Evolutionary conservation across 306 rosid genomes (phyloP).

Genomic region (Senna siamea): DNA sequence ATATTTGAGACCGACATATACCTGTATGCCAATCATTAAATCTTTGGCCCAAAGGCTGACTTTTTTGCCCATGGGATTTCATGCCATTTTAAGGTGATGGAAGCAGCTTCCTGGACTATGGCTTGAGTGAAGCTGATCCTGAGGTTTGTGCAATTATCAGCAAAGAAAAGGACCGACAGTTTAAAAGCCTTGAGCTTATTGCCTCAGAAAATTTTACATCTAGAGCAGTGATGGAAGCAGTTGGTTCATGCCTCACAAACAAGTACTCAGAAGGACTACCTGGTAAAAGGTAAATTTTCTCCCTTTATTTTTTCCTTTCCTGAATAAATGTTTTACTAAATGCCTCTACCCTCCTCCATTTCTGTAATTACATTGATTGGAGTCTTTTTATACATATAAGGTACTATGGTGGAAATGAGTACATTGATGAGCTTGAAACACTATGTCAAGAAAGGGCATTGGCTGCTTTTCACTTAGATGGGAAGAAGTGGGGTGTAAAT

Average conservation of each 20-base stretch:
- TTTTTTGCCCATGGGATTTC: slow-evolving; percentile 16
- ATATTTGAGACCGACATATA: slow-evolving; percentile 5
- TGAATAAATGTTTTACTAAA: background rate
- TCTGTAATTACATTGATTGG: slow-evolving; percentile 18
- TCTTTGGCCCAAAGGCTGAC: slow-evolving; percentile 22
- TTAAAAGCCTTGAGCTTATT: slow-evolving; percentile 93
- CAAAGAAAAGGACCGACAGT: slow-evolving; percentile 83
- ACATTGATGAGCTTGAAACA: slow-evolving; percentile 89
- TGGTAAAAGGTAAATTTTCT: slow-evolving; percentile 75
- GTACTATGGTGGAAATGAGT: slow-evolving; percentile 96
- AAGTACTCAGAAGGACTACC: slow-evolving; percentile 97
- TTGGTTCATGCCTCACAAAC: slow-evolving; percentile 95
- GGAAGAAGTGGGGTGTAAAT: slow-evolving; percentile 88
- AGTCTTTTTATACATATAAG: slow-evolving; percentile 43
- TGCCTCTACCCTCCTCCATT: slow-evolving; percentile 9
- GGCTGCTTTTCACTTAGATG: slow-evolving; percentile 78
- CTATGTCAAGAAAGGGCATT: slow-evolving; percentile 91
- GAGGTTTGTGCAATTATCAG: slow-evolving; percentile 68
- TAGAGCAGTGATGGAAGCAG: slow-evolving; percentile 98
- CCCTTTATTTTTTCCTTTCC: background rate
- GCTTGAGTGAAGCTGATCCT: slow-evolving; percentile 84
- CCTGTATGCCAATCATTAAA: background rate
- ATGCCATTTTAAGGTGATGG: slow-evolving; percentile 50
- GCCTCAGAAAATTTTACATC: slow-evolving; percentile 96
- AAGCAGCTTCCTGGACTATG: slow-evolving; percentile 64